Base-by-base conservation (phyloP, 169 alveolate species). In the Hepatocystis sp. region DNA sequence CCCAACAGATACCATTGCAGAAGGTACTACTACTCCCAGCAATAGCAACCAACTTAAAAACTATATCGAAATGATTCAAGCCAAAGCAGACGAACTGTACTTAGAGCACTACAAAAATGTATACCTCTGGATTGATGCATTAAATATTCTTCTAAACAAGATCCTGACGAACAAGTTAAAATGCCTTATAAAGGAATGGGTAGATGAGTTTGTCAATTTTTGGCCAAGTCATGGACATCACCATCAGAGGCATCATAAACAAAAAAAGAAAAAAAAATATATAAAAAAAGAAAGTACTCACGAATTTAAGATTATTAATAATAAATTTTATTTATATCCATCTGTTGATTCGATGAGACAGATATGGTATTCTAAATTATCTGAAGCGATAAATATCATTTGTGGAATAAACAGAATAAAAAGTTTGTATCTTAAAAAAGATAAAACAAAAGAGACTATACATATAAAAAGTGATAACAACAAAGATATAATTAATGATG, bases 51-150 rank as follows among this genome's bases (percentile, higher is more conserved):
- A 81, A 61, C 27, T 81, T 61, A 81, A 52, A 15, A 46, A 32
- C 7, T 52, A 39, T 27, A 47, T 81, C n/a, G 81, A 81, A 81
- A 58, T 91, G 32, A 93, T 96, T 46, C 95, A 96, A 84, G 94
- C 66, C 51, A 76, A 78, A 49, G 91, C 91, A 40, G 94, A 91
- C 30, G 94, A 95, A 34, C 88, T 96, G 17, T 91, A 68, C 23
- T 89, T 94, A 46, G 93, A 93, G 65, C 96, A 91, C 66, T 93
- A 85, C 52, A 93, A 96, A 34, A 95, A 95, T 84, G 84, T 95
- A 2, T 93, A 92, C 51, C 66, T 91, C 19, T 96, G 98, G 98
- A 96, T 95, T n/a, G 91, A 92, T 13, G 96, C 93, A 55, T 65
- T 95, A 1, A 97, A 95, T 66, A 32, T 46, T 21, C 91, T 92